Percentiles rank a stretch among this genome's conserved stretches.
Evolutionary conservation across 768 basidiomycete species (phyloP).

Genomic region (Boletus pseudo-olivaceus): DNA sequence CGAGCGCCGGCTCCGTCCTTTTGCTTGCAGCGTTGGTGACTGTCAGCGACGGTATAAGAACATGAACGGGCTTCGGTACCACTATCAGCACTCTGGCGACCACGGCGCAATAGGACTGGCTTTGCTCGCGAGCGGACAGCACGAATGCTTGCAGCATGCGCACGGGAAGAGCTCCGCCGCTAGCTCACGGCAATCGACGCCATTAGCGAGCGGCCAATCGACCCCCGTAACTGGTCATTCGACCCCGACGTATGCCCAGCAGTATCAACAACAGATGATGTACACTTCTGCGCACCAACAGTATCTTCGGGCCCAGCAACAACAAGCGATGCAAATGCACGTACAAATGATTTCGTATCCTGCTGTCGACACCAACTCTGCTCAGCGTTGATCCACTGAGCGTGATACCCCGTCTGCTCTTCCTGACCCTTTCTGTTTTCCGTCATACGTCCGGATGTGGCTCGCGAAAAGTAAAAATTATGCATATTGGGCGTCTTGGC

Average conservation of each 20-base stretch:
- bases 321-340: slow-evolving; percentile 32
- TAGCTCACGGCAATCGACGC: slow-evolving; percentile 33
- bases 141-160: slow-evolving; percentile 45
- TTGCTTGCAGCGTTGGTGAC: slow-evolving; percentile 85
- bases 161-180: slow-evolving; percentile 31
- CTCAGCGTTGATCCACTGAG: slow-evolving; percentile 14
- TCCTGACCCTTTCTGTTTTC: not conserved
- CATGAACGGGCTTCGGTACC: slow-evolving; percentile 95
- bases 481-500: slow-evolving; percentile 34
- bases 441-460: not conserved
- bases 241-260: slow-evolving; percentile 31
- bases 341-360: slow-evolving; percentile 24
- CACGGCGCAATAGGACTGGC: slow-evolving; percentile 89
- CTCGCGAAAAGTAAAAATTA: slow-evolving; percentile 34
- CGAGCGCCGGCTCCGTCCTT: slow-evolving; percentile 77
- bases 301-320: slow-evolving; percentile 34
- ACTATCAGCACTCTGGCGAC: slow-evolving; percentile 95
- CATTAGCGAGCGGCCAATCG: slow-evolving; percentile 30
- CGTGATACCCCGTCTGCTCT: slow-evolving; percentile 14
- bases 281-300: slow-evolving; percentile 36
- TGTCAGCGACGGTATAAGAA: slow-evolving; percentile 93
- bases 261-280: slow-evolving; percentile 37
- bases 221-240: slow-evolving; percentile 30
- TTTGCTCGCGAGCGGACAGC: slow-evolving; percentile 74
- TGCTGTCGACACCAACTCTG: slow-evolving; percentile 8